These are phyloP conservation scores for Neopestalotiopsis clavispora DNA, from an alignment of 2,329 filamentous ascomycete genomes.

Conservation along the genomic window DNA sequence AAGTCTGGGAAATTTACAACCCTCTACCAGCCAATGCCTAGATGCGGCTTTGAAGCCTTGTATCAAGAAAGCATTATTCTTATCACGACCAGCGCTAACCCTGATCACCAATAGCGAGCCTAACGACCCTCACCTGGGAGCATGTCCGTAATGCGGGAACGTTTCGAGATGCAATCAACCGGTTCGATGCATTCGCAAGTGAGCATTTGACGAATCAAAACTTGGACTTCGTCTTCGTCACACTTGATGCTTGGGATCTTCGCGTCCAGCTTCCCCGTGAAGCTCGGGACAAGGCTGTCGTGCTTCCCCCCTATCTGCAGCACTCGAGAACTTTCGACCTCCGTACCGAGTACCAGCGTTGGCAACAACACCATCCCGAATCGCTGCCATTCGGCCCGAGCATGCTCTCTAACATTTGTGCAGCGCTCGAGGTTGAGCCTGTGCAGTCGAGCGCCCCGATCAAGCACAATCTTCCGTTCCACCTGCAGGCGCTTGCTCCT, in stretches of 20 bases:
- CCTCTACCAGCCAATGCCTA: constrained; percentile 13
- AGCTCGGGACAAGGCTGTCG: constrained; percentile 96
- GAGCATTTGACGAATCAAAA: constrained; percentile 91
- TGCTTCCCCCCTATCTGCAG: constrained; percentile 94
- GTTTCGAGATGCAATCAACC: constrained; percentile 94
- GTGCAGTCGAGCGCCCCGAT: constrained; percentile 97
- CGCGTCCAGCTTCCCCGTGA: constrained; percentile 97
- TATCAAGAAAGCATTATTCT: background rate
- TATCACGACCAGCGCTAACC: constrained; percentile 20
- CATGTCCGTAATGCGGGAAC: constrained; percentile 97
- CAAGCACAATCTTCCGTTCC: constrained; percentile 98
- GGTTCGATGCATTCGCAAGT: constrained; percentile 90
- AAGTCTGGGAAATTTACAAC: constrained; percentile 55
- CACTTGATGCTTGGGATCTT: constrained; percentile 97
- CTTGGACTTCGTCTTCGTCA: constrained; percentile 97
- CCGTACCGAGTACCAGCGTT: constrained; percentile 95
- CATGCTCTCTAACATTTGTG: constrained; percentile 96
- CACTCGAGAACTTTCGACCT: constrained; percentile 97
- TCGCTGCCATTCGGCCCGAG: constrained; percentile 95
- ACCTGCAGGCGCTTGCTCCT: constrained; percentile 92
- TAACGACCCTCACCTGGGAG: constrained; percentile 98
- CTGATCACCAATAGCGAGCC: constrained; percentile 69
- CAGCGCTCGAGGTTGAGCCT: constrained; percentile 95
- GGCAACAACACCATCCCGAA: constrained; percentile 98
- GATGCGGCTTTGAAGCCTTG: background rate